Evolutionary conservation across 768 basidiomycete species (phyloP).

Genomic region (Calocybe cyanea): DNA sequence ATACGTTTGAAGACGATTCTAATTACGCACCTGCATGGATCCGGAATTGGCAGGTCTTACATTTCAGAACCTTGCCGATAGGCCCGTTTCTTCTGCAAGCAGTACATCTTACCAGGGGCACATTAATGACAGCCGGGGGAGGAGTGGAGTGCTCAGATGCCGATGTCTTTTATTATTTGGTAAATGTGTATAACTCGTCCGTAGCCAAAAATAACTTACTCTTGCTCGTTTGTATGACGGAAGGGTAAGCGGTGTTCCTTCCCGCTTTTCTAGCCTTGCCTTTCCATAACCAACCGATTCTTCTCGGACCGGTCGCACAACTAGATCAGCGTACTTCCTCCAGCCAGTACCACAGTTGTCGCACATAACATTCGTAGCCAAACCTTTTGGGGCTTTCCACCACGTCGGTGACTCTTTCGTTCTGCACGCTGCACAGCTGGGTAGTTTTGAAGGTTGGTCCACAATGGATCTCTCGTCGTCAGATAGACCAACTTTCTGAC

Average conservation of each 20-base stretch:
- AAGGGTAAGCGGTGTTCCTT: conserved; percentile 50
- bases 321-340: conserved; percentile 91
- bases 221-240: conserved; percentile 42
- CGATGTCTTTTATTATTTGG: conserved; percentile 34
- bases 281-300: conserved; percentile 54
- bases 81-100: conserved; percentile 76
- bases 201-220: conserved; percentile 25
- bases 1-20: conserved; percentile 1
- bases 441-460: conserved; percentile 48
- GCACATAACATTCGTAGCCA: conserved; percentile 76
- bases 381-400: conserved; percentile 92
- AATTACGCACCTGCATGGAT: conserved; percentile 67
- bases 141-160: conserved; percentile 57
- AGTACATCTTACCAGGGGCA: conserved; percentile 67
- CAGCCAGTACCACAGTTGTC: conserved; percentile 84
- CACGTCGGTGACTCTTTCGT: conserved; percentile 75
- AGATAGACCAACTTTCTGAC: conserved; percentile 45
- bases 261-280: conserved; percentile 56
- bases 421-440: conserved; percentile 79
- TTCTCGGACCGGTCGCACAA: conserved; percentile 68
- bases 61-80: conserved; percentile 73
- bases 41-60: conserved; percentile 73
- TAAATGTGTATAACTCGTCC: neutral
- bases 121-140: conserved; percentile 49
- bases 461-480: conserved; percentile 82